A percentile compares a stretch with the other conserved stretches of the same genome.
Evolutionary conservation across 2,329 filamentous ascomycete genomes (phyloP).

Genomic region (Didymella pomorum): DNA sequence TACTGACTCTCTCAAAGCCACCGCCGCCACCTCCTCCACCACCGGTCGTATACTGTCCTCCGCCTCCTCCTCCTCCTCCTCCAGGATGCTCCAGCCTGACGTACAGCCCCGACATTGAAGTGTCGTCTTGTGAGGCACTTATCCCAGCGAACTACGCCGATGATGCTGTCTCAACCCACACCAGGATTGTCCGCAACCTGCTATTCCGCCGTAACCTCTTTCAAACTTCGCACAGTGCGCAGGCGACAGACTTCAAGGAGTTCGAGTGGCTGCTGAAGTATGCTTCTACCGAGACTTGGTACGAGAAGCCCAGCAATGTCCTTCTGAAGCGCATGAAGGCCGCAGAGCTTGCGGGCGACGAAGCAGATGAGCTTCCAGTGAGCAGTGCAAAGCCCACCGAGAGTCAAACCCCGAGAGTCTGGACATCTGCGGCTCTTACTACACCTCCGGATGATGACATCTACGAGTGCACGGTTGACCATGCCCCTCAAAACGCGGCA

Average conservation of each 20-base stretch:
- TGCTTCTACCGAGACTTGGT: conserved; percentile 40
- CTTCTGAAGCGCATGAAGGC: conserved; percentile 24
- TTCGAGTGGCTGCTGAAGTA: conserved; percentile 41
- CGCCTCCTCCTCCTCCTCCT: conserved; percentile 10
- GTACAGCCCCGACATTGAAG: conserved; percentile 14
- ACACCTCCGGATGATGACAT: conserved; percentile 43
- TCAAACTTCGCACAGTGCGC: conserved; percentile 31
- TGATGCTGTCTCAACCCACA: conserved; percentile 25
- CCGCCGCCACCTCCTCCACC: conserved; percentile 24
- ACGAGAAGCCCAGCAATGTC: conserved; percentile 35
- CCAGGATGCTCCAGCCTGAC: neutral
- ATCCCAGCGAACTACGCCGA: conserved; percentile 35
- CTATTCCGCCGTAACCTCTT: conserved; percentile 41
- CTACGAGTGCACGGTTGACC: conserved; percentile 32
- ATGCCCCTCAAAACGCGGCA: conserved; percentile 16
- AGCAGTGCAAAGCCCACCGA: conserved; percentile 28
- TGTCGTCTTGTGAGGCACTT: conserved; percentile 27
- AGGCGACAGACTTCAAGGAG: conserved; percentile 39
- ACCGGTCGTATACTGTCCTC: conserved; percentile 5
- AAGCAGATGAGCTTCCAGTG: conserved; percentile 25
- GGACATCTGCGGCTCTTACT: conserved; percentile 41
- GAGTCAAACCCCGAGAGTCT: conserved; percentile 26
- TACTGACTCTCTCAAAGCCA: conserved; percentile 12
- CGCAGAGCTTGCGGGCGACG: conserved; percentile 10
- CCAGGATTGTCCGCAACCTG: conserved; percentile 28